These are phyloP conservation scores for Lagenidium sp. DNA, from an alignment of 352 stramenopile genomes.

Conservation along the genomic window DNA sequence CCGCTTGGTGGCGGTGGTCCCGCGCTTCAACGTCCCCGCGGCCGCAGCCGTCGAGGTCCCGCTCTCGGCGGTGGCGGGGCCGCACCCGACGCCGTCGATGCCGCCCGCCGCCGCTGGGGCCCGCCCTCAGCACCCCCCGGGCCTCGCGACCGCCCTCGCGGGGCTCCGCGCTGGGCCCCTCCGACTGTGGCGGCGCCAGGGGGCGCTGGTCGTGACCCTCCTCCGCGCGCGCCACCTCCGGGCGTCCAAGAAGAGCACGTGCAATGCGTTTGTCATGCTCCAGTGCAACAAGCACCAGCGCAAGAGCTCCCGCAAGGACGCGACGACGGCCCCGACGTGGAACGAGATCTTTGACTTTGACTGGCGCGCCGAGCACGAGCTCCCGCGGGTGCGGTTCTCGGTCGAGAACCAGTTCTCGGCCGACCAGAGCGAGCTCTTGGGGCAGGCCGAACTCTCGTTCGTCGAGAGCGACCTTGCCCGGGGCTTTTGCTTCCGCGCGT, in stretches of 20 bases:
- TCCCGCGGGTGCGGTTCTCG: constrained; percentile 18
- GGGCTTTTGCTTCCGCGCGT: constrained; percentile 33
- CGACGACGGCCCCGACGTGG: constrained; percentile 51
- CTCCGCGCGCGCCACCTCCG: constrained; percentile 40
- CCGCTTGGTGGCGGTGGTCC: constrained; percentile 39
- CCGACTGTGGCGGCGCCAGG: constrained; percentile 49
- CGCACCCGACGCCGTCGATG: no score
- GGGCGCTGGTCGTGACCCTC: constrained; percentile 34
- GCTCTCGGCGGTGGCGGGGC: background rate
- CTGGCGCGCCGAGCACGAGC: constrained; percentile 19
- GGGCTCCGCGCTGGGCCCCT: no score
- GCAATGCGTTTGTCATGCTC: constrained; percentile 62
- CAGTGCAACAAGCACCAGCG: constrained; percentile 40
- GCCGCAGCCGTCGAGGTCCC: constrained; percentile 23
- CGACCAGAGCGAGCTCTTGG: constrained; percentile 59
- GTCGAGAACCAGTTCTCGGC: constrained; percentile 59
- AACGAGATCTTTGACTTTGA: constrained; percentile 79
- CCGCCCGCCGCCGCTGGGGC: no score
- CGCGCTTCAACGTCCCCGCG: constrained; percentile 50
- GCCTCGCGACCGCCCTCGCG: no score
- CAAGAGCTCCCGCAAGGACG: constrained; percentile 63
- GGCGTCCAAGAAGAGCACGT: constrained; percentile 56
- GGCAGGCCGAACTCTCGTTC: constrained; percentile 39
- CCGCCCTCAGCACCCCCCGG: no score
- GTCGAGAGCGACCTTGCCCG: constrained; percentile 10